Base-by-base conservation (phyloP, 1,284 basidiomycete genomes). In the Blastosporella zonata region DNA sequence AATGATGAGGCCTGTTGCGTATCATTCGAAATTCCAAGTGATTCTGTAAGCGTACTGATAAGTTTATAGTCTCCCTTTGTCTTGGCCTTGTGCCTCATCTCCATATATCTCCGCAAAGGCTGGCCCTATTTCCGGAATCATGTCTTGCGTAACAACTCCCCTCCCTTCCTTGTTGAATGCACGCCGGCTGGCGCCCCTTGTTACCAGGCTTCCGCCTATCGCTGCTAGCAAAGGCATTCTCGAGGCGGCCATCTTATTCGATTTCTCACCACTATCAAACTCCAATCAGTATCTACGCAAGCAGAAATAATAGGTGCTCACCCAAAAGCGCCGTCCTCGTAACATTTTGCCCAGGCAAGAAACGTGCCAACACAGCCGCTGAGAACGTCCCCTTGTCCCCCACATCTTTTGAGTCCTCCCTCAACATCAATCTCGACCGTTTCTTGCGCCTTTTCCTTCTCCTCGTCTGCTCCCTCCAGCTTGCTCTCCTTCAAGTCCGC, bases 311-410 rank as follows among this genome's bases (percentile, higher is more conserved):
- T 44, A 46, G 20, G 27, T 12, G 64, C 76, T 54, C 53, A 85
- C 81, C 83, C 84, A 59, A 86, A 94, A 1, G 78, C 77, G 6
- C 90, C 90, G 34, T 83, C 80, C 59, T 93, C 89, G 66, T 90
- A 97, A 60, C 90, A 93, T 65, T 89, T 89, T 2, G 89, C 92
- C 95, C 96, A 99, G 1, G 94, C 94, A 52, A 97, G 74, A 64
- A 97, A 83, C 0, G 93, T 83, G 0, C 93, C 95, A 6, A 93
- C 85, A 31, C 79, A 78, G 4, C 96, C 96, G 57, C 87, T 89
- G 45, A 99, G 68, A 39, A 99, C 84, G 67, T 99, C 96, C 0
- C 96, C 96, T 66, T 98, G 96, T 1, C 95, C 95, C 17, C 96
- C 96, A 59, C 93, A 95, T 45, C 96, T 77, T 70, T 97, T 97